Conservation (phyloP, 2,329 filamentous ascomycete genomes). For the Verticillium albo-atrum region DNA sequence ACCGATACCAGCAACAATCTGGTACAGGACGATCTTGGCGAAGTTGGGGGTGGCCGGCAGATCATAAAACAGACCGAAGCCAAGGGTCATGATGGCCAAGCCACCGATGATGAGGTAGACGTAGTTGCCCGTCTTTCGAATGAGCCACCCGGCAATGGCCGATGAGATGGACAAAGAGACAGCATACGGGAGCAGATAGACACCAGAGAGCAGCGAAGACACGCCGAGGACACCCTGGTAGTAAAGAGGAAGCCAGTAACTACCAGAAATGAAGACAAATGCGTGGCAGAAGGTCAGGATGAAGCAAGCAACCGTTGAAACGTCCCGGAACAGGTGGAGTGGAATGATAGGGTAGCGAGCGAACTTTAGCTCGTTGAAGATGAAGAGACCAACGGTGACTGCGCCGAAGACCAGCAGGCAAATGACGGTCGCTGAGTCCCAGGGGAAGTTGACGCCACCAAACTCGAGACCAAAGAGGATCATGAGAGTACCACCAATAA, state of each 20-base stretch:
- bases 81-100: conserved; percentile 51
- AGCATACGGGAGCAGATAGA: conserved; percentile 60
- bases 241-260: conserved; percentile 71
- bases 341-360: conserved; percentile 68
- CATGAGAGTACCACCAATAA: conserved; percentile 65
- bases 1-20: conserved; percentile 56
- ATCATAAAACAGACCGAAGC: conserved; percentile 52
- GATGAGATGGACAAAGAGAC: conserved; percentile 40
- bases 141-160: conserved; percentile 34
- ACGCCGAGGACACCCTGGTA: conserved; percentile 64
- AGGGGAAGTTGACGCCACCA: conserved; percentile 59
- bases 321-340: conserved; percentile 51
- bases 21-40: conserved; percentile 45
- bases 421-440: conserved; percentile 57
- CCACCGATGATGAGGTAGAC: conserved; percentile 49
- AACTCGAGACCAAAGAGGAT: conserved; percentile 66
- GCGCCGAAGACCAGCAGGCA: conserved; percentile 59
- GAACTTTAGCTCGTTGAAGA: conserved; percentile 59
- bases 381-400: conserved; percentile 43
- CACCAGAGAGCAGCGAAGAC: conserved; percentile 54
- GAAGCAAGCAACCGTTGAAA: conserved; percentile 55
- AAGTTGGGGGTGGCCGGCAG: conserved; percentile 46
- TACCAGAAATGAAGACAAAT: conserved; percentile 58
- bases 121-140: conserved; percentile 53
- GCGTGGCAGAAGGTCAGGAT: conserved; percentile 38